These are phyloP conservation scores for rapeseed (Brassica napus) DNA, from an alignment of 345 rosid genomes.

Conservation along the genomic window DNA sequence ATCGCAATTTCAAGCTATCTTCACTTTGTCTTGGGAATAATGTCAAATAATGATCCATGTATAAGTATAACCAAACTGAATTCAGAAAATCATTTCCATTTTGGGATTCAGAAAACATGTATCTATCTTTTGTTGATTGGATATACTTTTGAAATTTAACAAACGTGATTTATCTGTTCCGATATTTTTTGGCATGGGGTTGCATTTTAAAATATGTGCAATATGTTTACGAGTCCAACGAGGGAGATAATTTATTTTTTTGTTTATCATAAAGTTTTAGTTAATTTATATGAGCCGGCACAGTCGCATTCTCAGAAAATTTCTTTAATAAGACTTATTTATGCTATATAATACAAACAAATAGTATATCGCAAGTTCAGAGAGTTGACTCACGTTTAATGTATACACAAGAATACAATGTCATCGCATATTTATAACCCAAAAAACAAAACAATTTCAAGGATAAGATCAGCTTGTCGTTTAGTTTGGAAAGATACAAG, in stretches of 20 bases:
- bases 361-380: background rate
- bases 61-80: background rate
- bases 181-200: background rate
- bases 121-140: background rate
- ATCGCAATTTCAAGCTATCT: background rate
- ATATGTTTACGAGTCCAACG: conserved; percentile 13
- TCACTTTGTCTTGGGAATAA: conserved; percentile 16
- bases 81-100: background rate
- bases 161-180: conserved; percentile 12
- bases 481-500: background rate
- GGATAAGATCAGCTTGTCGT: background rate
- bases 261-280: background rate
- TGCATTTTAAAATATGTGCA: background rate
- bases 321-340: background rate
- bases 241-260: background rate
- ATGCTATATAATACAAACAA: background rate
- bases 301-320: conserved; percentile 16
- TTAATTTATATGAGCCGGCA: conserved; percentile 17
- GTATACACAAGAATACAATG: conserved; percentile 7
- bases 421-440: background rate
- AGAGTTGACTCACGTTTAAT: conserved; percentile 26
- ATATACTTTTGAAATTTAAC: background rate
- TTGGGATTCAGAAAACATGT: background rate
- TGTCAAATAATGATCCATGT: conserved; percentile 9
- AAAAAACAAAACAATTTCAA: background rate